These are phyloP conservation scores for Grosmannia huntii DNA, from an alignment of 2,329 filamentous ascomycete species.

Conservation along the genomic window DNA sequence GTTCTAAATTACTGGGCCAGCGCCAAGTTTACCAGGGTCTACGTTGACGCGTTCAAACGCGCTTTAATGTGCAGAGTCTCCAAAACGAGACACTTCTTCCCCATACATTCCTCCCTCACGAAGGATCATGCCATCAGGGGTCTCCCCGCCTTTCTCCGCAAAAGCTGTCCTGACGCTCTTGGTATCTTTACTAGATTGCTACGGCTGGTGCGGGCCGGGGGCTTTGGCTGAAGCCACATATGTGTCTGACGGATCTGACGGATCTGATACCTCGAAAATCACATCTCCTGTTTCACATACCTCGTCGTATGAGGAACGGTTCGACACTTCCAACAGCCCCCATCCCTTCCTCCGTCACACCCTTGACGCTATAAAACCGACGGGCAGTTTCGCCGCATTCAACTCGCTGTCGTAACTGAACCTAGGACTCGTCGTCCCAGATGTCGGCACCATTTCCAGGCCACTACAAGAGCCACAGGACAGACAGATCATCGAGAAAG, in stretches of 20 bases:
- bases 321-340: neutral
- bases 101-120: neutral
- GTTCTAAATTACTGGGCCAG: neutral
- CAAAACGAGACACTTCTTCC: neutral
- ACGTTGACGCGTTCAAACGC: neutral
- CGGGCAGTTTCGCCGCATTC: conserved; percentile 1
- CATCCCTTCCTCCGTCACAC: neutral
- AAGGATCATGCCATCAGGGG: neutral
- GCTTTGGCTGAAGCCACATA: neutral
- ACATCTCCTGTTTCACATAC: neutral
- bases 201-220: neutral
- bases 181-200: neutral
- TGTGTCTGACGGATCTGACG: neutral
- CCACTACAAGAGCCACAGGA: neutral
- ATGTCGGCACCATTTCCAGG: neutral
- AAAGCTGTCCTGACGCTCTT: neutral
- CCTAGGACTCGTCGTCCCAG: neutral
- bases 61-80: neutral
- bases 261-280: neutral
- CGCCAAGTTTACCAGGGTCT: neutral
- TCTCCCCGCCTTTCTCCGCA: neutral
- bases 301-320: neutral
- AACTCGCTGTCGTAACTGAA: neutral
- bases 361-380: neutral
- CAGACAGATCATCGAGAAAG: neutral